phyloP scores from a whole-genome alignment of 2,329 filamentous ascomycete species.

The Colletotrichum siamense region DNA sequence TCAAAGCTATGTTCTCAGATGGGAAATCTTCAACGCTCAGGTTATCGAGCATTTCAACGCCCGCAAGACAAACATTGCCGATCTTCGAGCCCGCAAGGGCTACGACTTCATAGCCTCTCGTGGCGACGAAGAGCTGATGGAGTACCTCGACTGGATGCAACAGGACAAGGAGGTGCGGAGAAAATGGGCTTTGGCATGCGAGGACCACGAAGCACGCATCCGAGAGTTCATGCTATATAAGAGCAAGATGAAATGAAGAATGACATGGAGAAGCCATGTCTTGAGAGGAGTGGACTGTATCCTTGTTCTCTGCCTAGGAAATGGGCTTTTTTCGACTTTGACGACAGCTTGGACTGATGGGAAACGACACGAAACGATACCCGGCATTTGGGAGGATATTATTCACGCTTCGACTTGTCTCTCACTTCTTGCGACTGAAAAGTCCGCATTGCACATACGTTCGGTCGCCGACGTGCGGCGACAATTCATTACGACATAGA shows the following conservation, averaged over 20 bases:
- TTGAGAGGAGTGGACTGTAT: not conserved
- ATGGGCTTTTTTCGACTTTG: constrained; percentile 5
- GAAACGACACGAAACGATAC: constrained; percentile 19
- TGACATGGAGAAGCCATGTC: not conserved
- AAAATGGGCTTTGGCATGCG: constrained; percentile 65
- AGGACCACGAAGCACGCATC: constrained; percentile 64
- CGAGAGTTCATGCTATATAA: constrained; percentile 60
- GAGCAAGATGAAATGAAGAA: constrained; percentile 45
- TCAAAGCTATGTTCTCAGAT: constrained; percentile 53
- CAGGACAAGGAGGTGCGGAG: constrained; percentile 69
- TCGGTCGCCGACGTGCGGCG: not conserved
- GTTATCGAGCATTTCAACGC: constrained; percentile 63
- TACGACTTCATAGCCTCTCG: constrained; percentile 49
- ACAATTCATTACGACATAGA: not conserved
- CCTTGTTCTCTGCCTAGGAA: not conserved
- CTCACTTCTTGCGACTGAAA: not conserved
- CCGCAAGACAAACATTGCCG: constrained; percentile 49
- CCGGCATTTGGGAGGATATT: constrained; percentile 18
- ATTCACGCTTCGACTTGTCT: constrained; percentile 8
- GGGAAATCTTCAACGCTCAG: constrained; percentile 48
- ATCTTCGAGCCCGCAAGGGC: constrained; percentile 45
- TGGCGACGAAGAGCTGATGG: constrained; percentile 52
- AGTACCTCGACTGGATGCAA: constrained; percentile 65
- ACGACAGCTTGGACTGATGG: constrained; percentile 17
- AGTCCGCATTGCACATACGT: constrained; percentile 10